Base-by-base conservation (phyloP, 495 filamentous ascomycete species). In the Aspergillus saccharolyticus region DNA sequence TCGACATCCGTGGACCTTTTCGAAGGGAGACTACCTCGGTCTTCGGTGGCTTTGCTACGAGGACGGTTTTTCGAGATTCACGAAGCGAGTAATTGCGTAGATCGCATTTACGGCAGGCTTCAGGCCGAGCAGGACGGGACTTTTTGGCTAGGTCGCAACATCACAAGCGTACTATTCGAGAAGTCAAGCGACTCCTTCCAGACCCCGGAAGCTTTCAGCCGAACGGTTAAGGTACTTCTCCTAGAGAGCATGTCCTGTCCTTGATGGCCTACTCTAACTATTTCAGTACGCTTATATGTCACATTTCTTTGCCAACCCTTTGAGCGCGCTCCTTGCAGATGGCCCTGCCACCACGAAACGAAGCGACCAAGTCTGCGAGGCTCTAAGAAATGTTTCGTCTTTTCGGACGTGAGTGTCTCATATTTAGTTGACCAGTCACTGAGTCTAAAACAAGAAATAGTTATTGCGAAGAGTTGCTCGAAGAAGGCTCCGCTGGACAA, bases 1-100 rank as follows among this genome's bases (percentile, higher is more conserved):
- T 91, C 90, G 8, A 97, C 95, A 0, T 95, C 93, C 1, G 81
- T 94, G 14, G 91, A 96, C 54, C 78, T 93, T 14, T 95, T 97
- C 63, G 88, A 96, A 66, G 83, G 87, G 49, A 85, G 91, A 49
- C 78, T 98, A 45, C 78, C 91, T n/a, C 85, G 86, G 63, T 81
- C 85, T 10, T 85, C 85, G 21, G 84, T 89, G 53, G 81, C 85
- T 44, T 74, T 80, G 49, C 77, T 97, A 20, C 76, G 85, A 54
- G 93, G 93, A 14, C 79, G 82, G 54, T 84, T 90, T 64, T 97
- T 98, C 63, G 86, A 96, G 65, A 86, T 96, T 20, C 87, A 88
- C 55, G 85, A 89, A 53, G 80, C 88, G 2, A 82, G 85, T 33
- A 85, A 86, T 33, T 84, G 88, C 25, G 76, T 96, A 43, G 90